phyloP scores from a whole-genome alignment of 495 filamentous ascomycete genomes.

The Pyrenopolyporus hunteri region DNA sequence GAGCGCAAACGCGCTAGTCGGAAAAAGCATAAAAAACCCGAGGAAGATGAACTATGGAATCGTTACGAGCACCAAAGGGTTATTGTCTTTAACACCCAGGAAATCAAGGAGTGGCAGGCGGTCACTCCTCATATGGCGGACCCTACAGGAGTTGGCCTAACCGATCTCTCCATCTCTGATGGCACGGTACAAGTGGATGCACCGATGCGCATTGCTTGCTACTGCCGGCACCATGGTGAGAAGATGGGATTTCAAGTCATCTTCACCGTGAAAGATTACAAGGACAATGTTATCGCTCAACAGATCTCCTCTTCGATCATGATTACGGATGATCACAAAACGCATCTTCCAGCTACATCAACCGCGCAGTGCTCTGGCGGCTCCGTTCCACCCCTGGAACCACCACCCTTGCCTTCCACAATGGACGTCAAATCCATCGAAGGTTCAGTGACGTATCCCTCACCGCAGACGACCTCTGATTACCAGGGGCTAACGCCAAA shows the following conservation, averaged over 20 bases:
- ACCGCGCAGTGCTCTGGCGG: slow-evolving; percentile 29
- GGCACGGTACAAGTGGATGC: slow-evolving; percentile 76
- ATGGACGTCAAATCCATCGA: slow-evolving; percentile 34
- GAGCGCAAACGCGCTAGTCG: slow-evolving; percentile 86
- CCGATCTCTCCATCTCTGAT: slow-evolving; percentile 54
- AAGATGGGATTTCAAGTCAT: slow-evolving; percentile 93
- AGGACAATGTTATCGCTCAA: slow-evolving; percentile 77
- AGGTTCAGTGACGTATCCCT: slow-evolving; percentile 29
- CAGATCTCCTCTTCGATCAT: slow-evolving; percentile 85
- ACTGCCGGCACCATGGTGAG: slow-evolving; percentile 92
- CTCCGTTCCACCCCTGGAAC: slow-evolving; percentile 6
- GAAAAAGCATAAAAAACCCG: slow-evolving; percentile 86
- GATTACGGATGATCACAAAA: slow-evolving; percentile 98
- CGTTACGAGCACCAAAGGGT: slow-evolving; percentile 78
- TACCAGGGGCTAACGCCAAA: slow-evolving; percentile 27
- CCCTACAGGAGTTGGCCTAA: slow-evolving; percentile 38
- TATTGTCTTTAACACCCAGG: slow-evolving; percentile 92
- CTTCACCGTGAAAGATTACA: slow-evolving; percentile 85
- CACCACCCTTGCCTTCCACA: not conserved
- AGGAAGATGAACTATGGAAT: slow-evolving; percentile 82
- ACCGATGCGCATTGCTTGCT: slow-evolving; percentile 96
- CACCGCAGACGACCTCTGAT: slow-evolving; percentile 23
- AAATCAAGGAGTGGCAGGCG: slow-evolving; percentile 83
- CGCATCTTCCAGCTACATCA: slow-evolving; percentile 58
- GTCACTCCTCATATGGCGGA: slow-evolving; percentile 48